Evolutionary conservation across 129 eudicot genomes (phyloP).

Genomic region (Chrysanthemum makinoi): DNA sequence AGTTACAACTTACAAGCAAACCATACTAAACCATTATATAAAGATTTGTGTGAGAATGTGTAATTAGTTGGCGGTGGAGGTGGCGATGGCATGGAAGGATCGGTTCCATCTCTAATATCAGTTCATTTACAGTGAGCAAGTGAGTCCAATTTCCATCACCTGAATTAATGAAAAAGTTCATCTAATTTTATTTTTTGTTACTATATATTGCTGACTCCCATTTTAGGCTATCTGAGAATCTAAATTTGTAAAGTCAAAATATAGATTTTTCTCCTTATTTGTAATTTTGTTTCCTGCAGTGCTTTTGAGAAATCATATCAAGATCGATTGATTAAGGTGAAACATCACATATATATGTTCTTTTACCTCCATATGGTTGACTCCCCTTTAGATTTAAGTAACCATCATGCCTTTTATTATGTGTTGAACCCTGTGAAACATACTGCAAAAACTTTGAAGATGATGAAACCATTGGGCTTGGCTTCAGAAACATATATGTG

Average conservation of each 20-base stretch:
- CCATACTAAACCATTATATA: no score
- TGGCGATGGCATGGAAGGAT: no score
- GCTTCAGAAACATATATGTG: no score
- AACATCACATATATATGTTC: not conserved
- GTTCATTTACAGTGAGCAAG: slow-evolving; percentile 55
- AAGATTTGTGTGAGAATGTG: no score
- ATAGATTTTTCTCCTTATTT: slow-evolving; percentile 17
- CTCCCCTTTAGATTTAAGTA: no score
- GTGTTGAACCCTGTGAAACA: slow-evolving; percentile 46
- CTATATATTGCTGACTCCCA: not conserved
- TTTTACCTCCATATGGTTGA: not conserved
- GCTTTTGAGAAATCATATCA: slow-evolving; percentile 93
- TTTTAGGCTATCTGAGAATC: slow-evolving; percentile 7
- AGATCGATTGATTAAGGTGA: slow-evolving; percentile 77
- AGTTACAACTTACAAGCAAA: no score
- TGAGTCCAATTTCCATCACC: slow-evolving; percentile 39
- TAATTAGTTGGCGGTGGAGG: no score
- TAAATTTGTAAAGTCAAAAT: not conserved
- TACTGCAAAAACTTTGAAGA: no score
- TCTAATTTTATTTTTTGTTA: not conserved
- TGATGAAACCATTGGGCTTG: no score
- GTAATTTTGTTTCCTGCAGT: slow-evolving; percentile 48
- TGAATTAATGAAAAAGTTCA: not conserved
- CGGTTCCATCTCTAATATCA: no score
- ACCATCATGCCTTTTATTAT: not conserved